phyloP scores from a whole-genome alignment of 306 rosid genomes.

The Cucurbita ficifolia region DNA sequence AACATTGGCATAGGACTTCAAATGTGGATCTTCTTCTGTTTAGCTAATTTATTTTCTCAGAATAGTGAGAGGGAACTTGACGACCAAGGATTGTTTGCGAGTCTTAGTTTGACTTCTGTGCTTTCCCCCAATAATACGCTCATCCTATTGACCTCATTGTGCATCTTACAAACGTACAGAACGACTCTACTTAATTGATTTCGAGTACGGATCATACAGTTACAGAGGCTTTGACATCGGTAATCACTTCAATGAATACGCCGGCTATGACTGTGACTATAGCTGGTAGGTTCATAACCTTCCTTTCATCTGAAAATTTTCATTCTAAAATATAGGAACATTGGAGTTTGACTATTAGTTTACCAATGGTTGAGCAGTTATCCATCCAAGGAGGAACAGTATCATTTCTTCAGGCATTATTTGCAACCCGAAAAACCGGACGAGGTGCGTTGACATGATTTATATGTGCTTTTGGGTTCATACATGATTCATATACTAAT shows the following conservation, averaged over 20 bases:
- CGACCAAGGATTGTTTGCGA: no score
- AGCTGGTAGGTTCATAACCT: constrained; percentile 38
- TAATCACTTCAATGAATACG: constrained; percentile 89
- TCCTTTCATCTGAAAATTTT: neutral
- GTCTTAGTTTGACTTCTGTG: no score
- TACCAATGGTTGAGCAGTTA: constrained; percentile 31
- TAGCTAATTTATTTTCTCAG: neutral
- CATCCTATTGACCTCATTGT: constrained; percentile 8
- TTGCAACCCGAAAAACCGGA: constrained; percentile 54
- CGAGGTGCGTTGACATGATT: constrained; percentile 31
- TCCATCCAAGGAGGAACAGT: constrained; percentile 63
- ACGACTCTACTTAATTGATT: constrained; percentile 77
- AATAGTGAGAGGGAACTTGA: no score
- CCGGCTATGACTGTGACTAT: constrained; percentile 80
- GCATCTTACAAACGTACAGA: constrained; percentile 36
- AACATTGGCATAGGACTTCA: neutral
- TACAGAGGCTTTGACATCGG: constrained; percentile 91
- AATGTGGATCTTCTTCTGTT: neutral
- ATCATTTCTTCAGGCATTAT: constrained; percentile 79
- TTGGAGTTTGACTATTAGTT: constrained; percentile 9
- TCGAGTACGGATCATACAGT: constrained; percentile 91
- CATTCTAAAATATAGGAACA: neutral
- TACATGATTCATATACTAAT: neutral
- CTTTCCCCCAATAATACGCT: neutral
- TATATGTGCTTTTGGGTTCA: neutral